A percentile compares a stretch with the other conserved stretches of the same genome.
phyloP scores from a whole-genome alignment of 192 early-diverging fungal species.

The Paraglomus brasilianum region DNA sequence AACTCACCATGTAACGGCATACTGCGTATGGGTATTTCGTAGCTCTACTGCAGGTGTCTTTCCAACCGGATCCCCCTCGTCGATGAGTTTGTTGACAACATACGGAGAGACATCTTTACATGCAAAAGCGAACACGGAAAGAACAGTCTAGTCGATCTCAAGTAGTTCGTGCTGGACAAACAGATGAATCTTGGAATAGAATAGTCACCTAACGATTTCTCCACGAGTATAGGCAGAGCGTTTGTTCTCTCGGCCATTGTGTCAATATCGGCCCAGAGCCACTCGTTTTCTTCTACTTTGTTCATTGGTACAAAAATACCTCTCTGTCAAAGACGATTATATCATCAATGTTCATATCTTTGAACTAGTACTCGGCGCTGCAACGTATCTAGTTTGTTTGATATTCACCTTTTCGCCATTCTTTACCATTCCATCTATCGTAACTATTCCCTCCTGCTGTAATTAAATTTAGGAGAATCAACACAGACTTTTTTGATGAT shows the following conservation, averaged over 20 bases:
- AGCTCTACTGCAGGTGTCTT: slow-evolving; percentile 71
- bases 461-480: slow-evolving; percentile 8
- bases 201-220: slow-evolving; percentile 60
- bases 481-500: background rate
- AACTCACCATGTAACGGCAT: slow-evolving; percentile 85
- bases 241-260: slow-evolving; percentile 68
- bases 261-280: slow-evolving; percentile 79
- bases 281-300: slow-evolving; percentile 66
- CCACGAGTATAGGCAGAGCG: slow-evolving; percentile 73
- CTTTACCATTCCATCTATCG: slow-evolving; percentile 67
- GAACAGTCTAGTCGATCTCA: background rate
- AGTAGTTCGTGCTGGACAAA: slow-evolving; percentile 6
- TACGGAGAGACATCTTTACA: slow-evolving; percentile 41
- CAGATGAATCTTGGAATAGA: slow-evolving; percentile 23
- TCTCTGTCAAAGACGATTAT: slow-evolving; percentile 51
- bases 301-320: slow-evolving; percentile 49
- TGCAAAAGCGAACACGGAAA: slow-evolving; percentile 27
- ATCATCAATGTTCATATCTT: slow-evolving; percentile 19
- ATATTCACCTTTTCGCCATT: slow-evolving; percentile 51
- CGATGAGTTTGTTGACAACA: slow-evolving; percentile 48
- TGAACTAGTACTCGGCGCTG: too few species aligned
- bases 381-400: slow-evolving; percentile 9
- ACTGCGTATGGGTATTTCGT: slow-evolving; percentile 83
- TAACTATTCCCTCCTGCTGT: slow-evolving; percentile 51
- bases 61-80: slow-evolving; percentile 69